phyloP scores from a whole-genome alignment of 805 yeast genomes.

The Teunomyces kruisii region DNA sequence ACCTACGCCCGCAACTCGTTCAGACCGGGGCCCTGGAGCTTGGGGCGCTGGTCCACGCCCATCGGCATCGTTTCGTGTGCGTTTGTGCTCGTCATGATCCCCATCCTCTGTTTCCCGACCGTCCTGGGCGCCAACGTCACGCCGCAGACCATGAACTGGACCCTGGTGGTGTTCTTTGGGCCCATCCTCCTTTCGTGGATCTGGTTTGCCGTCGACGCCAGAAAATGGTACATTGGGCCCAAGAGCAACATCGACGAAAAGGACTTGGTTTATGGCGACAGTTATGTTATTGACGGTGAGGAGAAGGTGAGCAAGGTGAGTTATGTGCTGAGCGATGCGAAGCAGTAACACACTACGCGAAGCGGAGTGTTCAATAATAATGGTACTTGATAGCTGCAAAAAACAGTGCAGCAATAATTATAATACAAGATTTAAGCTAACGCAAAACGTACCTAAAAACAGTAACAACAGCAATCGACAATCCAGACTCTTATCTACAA shows the following conservation, averaged over 20 bases:
- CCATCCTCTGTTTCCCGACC: slow-evolving; percentile 58
- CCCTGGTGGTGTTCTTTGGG: slow-evolving; percentile 59
- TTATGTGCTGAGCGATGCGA: background rate
- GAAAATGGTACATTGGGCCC: slow-evolving; percentile 62
- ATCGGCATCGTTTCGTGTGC: slow-evolving; percentile 49
- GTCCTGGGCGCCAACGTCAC: slow-evolving; percentile 35
- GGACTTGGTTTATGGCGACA: slow-evolving; percentile 25
- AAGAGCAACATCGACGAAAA: slow-evolving; percentile 48
- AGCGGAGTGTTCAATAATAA: too few relatives aligned
- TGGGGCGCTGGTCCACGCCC: slow-evolving; percentile 53
- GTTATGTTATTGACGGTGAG: slow-evolving; percentile 9
- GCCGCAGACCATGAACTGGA: slow-evolving; percentile 53
- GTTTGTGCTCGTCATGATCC: slow-evolving; percentile 56
- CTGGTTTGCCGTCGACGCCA: slow-evolving; percentile 55
- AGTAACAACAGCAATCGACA: too few relatives aligned
- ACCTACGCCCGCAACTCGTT: slow-evolving; percentile 53
- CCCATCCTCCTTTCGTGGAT: slow-evolving; percentile 51
- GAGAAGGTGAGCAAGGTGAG: slow-evolving; percentile 3
- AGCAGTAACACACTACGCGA: background rate
- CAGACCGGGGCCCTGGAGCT: slow-evolving; percentile 65
- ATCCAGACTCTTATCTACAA: too few relatives aligned
- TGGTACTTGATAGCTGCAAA: too few relatives aligned
- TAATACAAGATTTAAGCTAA: too few relatives aligned
- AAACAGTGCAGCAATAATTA: too few relatives aligned
- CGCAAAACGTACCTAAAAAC: too few relatives aligned